Base-by-base conservation (phyloP, 768 basidiomycete species). In the Amanita brunnescens region DNA sequence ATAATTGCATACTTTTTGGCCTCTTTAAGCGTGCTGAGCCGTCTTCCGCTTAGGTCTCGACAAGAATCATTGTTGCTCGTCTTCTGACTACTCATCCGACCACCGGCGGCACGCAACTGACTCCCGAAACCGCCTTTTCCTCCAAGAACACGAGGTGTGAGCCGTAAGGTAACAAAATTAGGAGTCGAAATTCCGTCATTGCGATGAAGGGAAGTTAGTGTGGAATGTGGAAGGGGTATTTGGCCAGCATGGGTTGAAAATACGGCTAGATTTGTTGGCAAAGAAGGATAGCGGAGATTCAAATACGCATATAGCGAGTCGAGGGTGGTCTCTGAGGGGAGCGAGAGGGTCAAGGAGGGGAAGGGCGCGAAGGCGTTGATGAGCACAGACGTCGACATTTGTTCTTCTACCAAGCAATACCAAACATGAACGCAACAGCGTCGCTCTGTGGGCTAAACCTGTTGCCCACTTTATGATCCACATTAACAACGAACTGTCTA, bases 91-190 rank as follows among this genome's bases (percentile, higher is more conserved):
- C 87, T 91, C 96, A 99, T 99, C 29, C 95, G 80, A 10, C 96
- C 95, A 57, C 96, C 96, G 12, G 95, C 95, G 0, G 96, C 95
- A 65, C 96, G 80, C 57, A 99, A 75, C 71, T 97, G 93, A 14
- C 87, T 90, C 3, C 96, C 96, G 61, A 99, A 98, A 30, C 95
- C 96, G 64, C 96, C 95, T 69, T 98, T 99, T 16, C 96, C 96
- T 44, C 95, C 95, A 2, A 76, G 73, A 6, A 97, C 62, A 21
- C 84, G 73, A 0, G 91, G 85, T 1, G 77, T 70, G n/a, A 95
- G 73, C 0, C 90, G 77, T 1, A 97, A 71, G 2, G 77, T 73
- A n/a, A 91, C 70, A 23, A 87, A 66, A 10, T 57, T 60, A 13
- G 55, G 50, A 0, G 58, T 57, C 12, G 60, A 57, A 2, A 51